Evolutionary conservation across 2,329 filamentous ascomycete genomes (phyloP), one percentile per base, ranked within the genome.

Genomic region (Colletotrichum magnum): DNA sequence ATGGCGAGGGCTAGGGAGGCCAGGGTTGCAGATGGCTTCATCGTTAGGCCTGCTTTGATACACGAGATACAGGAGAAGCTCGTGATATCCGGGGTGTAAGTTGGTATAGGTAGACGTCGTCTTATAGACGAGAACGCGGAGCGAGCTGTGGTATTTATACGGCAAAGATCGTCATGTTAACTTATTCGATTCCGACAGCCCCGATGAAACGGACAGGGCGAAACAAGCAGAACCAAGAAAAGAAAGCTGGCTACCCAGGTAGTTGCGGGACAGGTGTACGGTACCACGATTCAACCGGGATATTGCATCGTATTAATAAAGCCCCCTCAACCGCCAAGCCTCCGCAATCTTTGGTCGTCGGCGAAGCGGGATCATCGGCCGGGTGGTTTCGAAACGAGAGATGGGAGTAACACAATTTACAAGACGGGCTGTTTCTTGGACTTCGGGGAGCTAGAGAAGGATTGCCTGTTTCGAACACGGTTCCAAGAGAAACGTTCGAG

Each of bases 231-330:
- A 21, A 57, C 21, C 13, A 48, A 3, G 15, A 26, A 16, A 47
- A 47, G 51, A 16, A 45, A 7, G 2, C 13, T 5, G 3, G 9
- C 10, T 6, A 9, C 21, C 21, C 21, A 24, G 21, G 21, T 24
- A 24, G 18, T 6, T n/a, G 13, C 16, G n/a, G 47, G 10, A 7
- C 10, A 41, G 12, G 15, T 12, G 9, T 24, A 1, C 16, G 13
- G 18, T 7, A 16, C 41, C 21, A 9, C 21, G 48, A 36, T 56
- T 50, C 32, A 60, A 13, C 48, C 66, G 15, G 24, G 41, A 41
- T 50, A 41, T 50, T 24, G 48, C 53, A 26, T 50, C 54, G 50
- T 47, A 5, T 66, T n/a, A n/a, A 69, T 60, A 41, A 60, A 39
- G 13, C 13, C 36, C 5, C 15, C 24, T 36, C 16, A 6, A 6